These are phyloP conservation scores for Massarina eburnea DNA, from an alignment of 2,329 filamentous ascomycete genomes.

Conservation along the genomic window DNA sequence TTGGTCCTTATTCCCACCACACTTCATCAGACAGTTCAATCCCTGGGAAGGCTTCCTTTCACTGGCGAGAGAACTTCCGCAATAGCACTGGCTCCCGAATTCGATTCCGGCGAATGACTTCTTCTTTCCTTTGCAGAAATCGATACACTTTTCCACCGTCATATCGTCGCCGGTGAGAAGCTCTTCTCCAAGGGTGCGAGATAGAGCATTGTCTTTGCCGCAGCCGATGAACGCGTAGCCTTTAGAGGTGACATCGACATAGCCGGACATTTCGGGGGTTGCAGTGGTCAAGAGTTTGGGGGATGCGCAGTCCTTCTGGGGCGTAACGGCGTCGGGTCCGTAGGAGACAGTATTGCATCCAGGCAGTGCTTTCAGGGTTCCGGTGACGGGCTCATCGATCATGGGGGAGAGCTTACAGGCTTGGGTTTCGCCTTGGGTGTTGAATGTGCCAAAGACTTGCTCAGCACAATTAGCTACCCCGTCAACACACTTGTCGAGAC, in stretches of 20 bases:
- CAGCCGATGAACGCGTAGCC: slow-evolving; percentile 64
- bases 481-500: slow-evolving; percentile 67
- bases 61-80: slow-evolving; percentile 26
- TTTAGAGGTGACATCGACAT: slow-evolving; percentile 50
- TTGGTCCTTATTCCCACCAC: slow-evolving; percentile 49
- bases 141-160: slow-evolving; percentile 59
- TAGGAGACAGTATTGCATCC: slow-evolving; percentile 59
- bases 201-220: slow-evolving; percentile 48
- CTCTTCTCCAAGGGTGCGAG: slow-evolving; percentile 33
- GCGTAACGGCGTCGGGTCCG: slow-evolving; percentile 19
- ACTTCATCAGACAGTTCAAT: slow-evolving; percentile 58
- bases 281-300: slow-evolving; percentile 37
- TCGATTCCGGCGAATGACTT: slow-evolving; percentile 61
- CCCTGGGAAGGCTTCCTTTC: slow-evolving; percentile 40
- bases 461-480: slow-evolving; percentile 43
- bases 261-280: slow-evolving; percentile 43
- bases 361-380: slow-evolving; percentile 51
- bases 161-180: slow-evolving; percentile 42
- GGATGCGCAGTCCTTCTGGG: slow-evolving; percentile 11
- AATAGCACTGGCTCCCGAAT: slow-evolving; percentile 62
- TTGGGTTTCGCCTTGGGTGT: slow-evolving; percentile 31
- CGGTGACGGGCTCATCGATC: slow-evolving; percentile 49
- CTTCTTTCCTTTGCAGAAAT: slow-evolving; percentile 53
- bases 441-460: slow-evolving; percentile 45
- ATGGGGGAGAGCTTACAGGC: slow-evolving; percentile 53